Evolutionary conservation across 192 early-diverging fungal genomes (phyloP).

Genomic region (Backusella luteola): DNA sequence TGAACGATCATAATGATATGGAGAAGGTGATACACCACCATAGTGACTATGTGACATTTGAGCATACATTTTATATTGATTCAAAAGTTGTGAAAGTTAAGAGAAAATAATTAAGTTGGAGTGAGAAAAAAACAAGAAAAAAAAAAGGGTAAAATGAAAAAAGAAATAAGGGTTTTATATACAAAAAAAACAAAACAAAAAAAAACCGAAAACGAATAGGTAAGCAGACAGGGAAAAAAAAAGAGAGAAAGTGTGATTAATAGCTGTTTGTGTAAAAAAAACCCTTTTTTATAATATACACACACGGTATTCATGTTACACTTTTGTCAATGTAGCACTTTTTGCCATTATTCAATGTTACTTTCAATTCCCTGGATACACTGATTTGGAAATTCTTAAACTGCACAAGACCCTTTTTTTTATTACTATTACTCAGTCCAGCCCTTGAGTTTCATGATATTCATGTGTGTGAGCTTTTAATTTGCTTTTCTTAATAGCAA

Average conservation of each 20-base stretch:
- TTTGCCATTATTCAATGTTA: not conserved
- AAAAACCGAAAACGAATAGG: not conserved
- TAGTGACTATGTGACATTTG: not conserved
- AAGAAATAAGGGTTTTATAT: constrained; percentile 8
- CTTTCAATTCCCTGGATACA: not conserved
- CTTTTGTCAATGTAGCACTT: not conserved
- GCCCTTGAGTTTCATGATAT: too few relatives aligned
- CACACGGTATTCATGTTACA: not conserved
- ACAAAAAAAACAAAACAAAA: not conserved
- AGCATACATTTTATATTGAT: not conserved
- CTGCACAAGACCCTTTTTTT: not conserved
- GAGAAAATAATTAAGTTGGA: not conserved
- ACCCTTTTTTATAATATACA: not conserved
- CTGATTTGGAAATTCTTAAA: not conserved
- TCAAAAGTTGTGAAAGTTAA: not conserved
- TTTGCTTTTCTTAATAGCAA: too few relatives aligned
- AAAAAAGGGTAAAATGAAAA: not conserved
- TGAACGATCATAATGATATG: constrained; percentile 2
- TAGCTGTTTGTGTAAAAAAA: not conserved
- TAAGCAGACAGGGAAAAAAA: not conserved
- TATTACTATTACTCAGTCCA: not conserved
- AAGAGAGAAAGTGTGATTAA: not conserved
- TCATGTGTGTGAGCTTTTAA: too few relatives aligned
- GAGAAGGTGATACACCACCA: constrained; percentile 1
- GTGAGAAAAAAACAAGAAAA: not conserved